Evolutionary conservation across 164 flowering plant genomes (phyloP).

Genomic region (grape (Vitis vinifera)): ASM3070453v1 NC_081805.1:24469001-24469500

Average conservation of each 20-base stretch:
- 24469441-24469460: conserved; percentile 32
- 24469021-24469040: conserved; percentile 41
- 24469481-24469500: conserved; percentile 48
- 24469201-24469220: conserved; percentile 51
- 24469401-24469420: conserved; percentile 35
- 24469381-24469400: conserved; percentile 29
- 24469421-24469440: conserved; percentile 66
- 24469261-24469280: conserved; percentile 23
- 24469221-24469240: conserved; percentile 51
- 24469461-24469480: conserved; percentile 39
- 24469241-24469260: conserved; percentile 46
- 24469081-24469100: conserved; percentile 42
- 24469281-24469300: conserved; percentile 24
- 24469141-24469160: conserved; percentile 48
- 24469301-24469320: conserved; percentile 34
- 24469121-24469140: conserved; percentile 59
- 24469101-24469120: conserved; percentile 43
- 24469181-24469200: conserved; percentile 44
- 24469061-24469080: conserved; percentile 54
- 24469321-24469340: conserved; percentile 38
- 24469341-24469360: conserved; percentile 47
- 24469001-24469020: conserved; percentile 19
- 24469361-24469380: conserved; percentile 34
- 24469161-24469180: conserved; percentile 42
- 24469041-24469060: conserved; percentile 53